These are phyloP conservation scores for Brassica balearica DNA, from an alignment of 441 rosid species.

Conservation along the genomic window DNA sequence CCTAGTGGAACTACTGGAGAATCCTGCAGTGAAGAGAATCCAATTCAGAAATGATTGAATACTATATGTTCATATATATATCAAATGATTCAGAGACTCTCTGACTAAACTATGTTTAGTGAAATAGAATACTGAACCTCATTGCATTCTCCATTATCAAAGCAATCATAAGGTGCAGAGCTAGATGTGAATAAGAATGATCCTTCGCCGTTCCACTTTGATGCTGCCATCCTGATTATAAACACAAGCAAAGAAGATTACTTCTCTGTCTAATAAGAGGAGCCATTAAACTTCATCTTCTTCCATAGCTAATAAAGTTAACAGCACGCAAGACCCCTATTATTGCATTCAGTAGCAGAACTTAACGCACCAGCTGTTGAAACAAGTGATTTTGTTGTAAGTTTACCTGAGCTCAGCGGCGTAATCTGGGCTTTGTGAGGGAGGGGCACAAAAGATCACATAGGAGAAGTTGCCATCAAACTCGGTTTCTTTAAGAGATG, in stretches of 20 bases:
- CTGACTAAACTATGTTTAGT: constrained; percentile 3
- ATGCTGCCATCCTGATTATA: constrained; percentile 70
- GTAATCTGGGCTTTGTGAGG: constrained; percentile 76
- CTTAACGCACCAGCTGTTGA: background rate
- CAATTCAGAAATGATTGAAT: background rate
- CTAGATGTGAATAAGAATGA: constrained; percentile 90
- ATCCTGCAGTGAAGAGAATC: constrained; percentile 57
- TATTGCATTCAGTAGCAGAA: background rate
- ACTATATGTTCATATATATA: too few species aligned
- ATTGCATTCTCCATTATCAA: constrained; percentile 71
- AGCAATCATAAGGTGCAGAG: constrained; percentile 80
- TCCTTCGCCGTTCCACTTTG: constrained; percentile 89
- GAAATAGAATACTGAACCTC: constrained; percentile 55
- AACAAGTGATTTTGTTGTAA: background rate
- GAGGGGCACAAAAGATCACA: constrained; percentile 94
- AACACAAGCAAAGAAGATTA: constrained; percentile 1
- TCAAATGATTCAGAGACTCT: background rate
- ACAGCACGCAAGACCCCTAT: background rate
- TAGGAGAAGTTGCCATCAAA: constrained; percentile 58
- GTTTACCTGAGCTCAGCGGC: constrained; percentile 79
- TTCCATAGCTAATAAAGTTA: constrained; percentile 2
- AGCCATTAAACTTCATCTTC: constrained; percentile 18
- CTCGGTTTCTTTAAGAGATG: constrained; percentile 61
- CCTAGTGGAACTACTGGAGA: constrained; percentile 79
- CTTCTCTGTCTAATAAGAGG: background rate